Evolutionary conservation across 257 asterid genomes (phyloP), one percentile per base, ranked within the genome.

Genomic region (Fraxinus excelsior): DNA sequence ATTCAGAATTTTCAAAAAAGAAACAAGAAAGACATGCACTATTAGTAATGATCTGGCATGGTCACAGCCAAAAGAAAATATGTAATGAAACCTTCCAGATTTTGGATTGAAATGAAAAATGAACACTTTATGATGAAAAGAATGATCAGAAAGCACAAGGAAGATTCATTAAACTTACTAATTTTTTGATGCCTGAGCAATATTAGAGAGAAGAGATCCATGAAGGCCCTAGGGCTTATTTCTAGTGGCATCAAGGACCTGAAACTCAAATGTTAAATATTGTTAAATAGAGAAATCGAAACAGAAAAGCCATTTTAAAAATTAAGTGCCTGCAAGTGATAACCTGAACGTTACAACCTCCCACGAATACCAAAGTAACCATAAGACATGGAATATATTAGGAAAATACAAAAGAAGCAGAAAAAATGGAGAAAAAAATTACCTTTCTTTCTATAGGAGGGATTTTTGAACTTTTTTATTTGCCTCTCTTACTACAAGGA

Each of bases 381-480:
- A 21, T 28, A 21, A 60, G 31, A 23, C 67, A 60, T 10, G 7
- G 67, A 60, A 25, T 5, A 56, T n/a, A 60, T 9, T 53, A 23
- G 31, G 67, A 60, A 3, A 25, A 60, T 7, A 60, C 10, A 21
- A 60, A 21, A 60, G 4, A 1, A 38, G 44, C 7, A 9, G 44
- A 28, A 28, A 28, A 28, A 28, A 28, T 3, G 21, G 72, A 66
- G 10, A 38, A 23, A 64, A 26, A 77, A 25, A 65, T 81, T 84
- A 91, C 98, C 95, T 96, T 96, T 80, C 89, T 97, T 78, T 96
- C 99, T 78, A 89, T 76, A 0, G 97, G 87, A 77, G 99, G 98
- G 80, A 93, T 97, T 84, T 93, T 91, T 23, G 96, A 83, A 96
- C 99, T 75, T 91, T 96, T 86, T 93, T 93, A 85, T 96, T 96